A percentile compares a stretch with the other conserved stretches of the same genome.
Evolutionary conservation across 345 rosid genomes (phyloP).

Genomic region (Lepidium sativum): DNA sequence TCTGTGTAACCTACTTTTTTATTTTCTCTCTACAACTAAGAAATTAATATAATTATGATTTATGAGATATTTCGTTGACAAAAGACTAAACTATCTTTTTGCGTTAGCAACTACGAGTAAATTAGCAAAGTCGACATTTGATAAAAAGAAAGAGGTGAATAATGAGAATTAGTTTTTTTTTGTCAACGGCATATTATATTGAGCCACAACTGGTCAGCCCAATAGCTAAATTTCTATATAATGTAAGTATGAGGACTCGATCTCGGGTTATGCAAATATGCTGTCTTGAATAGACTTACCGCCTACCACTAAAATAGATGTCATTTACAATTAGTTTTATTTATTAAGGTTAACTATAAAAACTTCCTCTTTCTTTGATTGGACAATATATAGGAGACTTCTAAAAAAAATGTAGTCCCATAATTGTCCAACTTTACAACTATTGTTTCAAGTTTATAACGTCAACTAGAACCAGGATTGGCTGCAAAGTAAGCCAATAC

Average conservation of each 20-base stretch:
- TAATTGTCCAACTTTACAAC: neutral
- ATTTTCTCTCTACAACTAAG: neutral
- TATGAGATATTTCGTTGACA: neutral
- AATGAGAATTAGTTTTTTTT: too few species aligned
- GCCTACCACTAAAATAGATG: too few species aligned
- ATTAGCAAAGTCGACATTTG: too few species aligned
- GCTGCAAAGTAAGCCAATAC: conserved; percentile 87
- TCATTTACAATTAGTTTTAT: too few species aligned
- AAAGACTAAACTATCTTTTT: neutral
- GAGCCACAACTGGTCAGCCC: too few species aligned
- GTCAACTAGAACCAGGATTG: conserved; percentile 37
- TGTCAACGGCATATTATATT: too few species aligned
- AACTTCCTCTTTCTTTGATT: conserved; percentile 36
- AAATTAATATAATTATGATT: neutral
- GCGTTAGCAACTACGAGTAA: too few species aligned
- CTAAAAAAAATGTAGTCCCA: conserved; percentile 1
- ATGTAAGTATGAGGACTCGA: too few species aligned
- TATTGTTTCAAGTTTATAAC: neutral
- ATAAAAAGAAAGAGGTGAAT: too few species aligned
- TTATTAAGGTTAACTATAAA: conserved; percentile 1
- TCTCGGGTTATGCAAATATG: too few species aligned
- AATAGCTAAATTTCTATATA: too few species aligned
- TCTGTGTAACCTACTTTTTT: neutral
- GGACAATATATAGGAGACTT: conserved; percentile 47
- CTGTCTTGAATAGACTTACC: too few species aligned